A percentile compares a stretch with the other conserved stretches of the same genome.
These are phyloP conservation scores for Sclerotinia glacialis DNA, from an alignment of 2,329 filamentous ascomycete species.

Conservation along the genomic window DNA sequence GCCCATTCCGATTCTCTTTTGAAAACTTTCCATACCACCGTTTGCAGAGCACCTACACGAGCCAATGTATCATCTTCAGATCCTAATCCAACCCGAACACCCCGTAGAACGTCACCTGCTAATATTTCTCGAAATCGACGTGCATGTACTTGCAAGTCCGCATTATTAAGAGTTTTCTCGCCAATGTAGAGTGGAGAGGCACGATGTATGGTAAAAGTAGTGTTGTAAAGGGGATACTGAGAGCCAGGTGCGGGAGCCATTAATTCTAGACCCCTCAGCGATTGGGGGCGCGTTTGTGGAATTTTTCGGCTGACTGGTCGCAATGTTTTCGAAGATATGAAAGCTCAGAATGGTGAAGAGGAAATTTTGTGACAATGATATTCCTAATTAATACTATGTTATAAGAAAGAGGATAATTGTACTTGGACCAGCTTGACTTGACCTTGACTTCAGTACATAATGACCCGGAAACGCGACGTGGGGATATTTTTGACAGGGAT, in stretches of 20 bases:
- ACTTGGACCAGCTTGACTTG: background rate
- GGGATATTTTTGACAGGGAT: background rate
- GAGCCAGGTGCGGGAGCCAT: conserved; percentile 16
- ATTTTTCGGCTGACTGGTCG: background rate
- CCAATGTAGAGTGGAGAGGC: conserved; percentile 47
- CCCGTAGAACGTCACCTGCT: conserved; percentile 46
- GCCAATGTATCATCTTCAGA: conserved; percentile 39
- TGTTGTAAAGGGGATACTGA: conserved; percentile 46
- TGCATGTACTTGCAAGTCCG: conserved; percentile 41
- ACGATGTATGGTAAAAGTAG: conserved; percentile 46
- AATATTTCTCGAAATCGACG: conserved; percentile 45
- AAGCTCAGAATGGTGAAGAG: background rate
- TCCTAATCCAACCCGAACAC: conserved; percentile 45
- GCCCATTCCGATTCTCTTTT: conserved; percentile 43
- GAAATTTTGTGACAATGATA: background rate
- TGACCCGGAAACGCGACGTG: conserved; percentile 1
- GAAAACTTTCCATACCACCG: conserved; percentile 44
- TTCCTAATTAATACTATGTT: background rate
- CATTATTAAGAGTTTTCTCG: conserved; percentile 38
- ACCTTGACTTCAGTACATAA: background rate
- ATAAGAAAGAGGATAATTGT: background rate
- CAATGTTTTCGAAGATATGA: background rate
- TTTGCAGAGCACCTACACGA: conserved; percentile 43
- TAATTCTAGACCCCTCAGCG: background rate
- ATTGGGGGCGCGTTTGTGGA: background rate